phyloP scores from a whole-genome alignment of 306 rosid genomes.

The Bauhinia variegata region DNA sequence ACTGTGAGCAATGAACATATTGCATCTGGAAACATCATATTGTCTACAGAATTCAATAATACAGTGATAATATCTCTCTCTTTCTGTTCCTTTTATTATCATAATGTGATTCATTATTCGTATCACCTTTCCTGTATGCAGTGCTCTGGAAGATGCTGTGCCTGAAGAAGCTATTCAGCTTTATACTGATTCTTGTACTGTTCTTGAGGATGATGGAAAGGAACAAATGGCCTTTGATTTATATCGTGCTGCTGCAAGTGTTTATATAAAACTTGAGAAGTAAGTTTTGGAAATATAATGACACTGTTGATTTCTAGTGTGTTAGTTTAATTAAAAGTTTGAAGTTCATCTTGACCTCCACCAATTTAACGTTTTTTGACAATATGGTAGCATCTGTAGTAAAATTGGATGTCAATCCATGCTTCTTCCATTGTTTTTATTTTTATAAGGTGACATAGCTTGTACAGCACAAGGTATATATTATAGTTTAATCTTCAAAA shows the following conservation, averaged over 20 bases:
- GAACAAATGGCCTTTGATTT: slow-evolving; percentile 98
- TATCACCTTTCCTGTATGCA: slow-evolving; percentile 35
- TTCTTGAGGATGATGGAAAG: slow-evolving; percentile 89
- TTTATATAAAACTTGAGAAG: slow-evolving; percentile 82
- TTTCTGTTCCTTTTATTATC: slow-evolving; percentile 2
- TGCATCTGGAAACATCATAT: slow-evolving; percentile 13
- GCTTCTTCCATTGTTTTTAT: not conserved
- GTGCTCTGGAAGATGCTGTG: slow-evolving; percentile 82
- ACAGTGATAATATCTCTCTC: not conserved
- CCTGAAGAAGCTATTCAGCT: slow-evolving; percentile 89
- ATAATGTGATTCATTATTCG: slow-evolving; percentile 20
- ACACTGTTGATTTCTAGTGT: slow-evolving; percentile 9
- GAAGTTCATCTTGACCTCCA: slow-evolving; percentile 9
- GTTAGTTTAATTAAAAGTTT: slow-evolving; percentile 6
- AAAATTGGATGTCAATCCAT: not conserved
- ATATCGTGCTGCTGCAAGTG: slow-evolving; percentile 75
- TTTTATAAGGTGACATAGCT: slow-evolving; percentile 19
- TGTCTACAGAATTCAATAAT: slow-evolving; percentile 9
- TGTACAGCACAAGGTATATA: not conserved
- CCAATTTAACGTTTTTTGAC: not conserved
- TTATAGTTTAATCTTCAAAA: slow-evolving; percentile 15
- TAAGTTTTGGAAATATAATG: slow-evolving; percentile 48
- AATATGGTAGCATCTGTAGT: slow-evolving; percentile 1
- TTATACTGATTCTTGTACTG: slow-evolving; percentile 77
- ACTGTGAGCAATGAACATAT: slow-evolving; percentile 1